phyloP scores from a whole-genome alignment of 106 monocot genomes.

The Dioscorea alata region DNA sequence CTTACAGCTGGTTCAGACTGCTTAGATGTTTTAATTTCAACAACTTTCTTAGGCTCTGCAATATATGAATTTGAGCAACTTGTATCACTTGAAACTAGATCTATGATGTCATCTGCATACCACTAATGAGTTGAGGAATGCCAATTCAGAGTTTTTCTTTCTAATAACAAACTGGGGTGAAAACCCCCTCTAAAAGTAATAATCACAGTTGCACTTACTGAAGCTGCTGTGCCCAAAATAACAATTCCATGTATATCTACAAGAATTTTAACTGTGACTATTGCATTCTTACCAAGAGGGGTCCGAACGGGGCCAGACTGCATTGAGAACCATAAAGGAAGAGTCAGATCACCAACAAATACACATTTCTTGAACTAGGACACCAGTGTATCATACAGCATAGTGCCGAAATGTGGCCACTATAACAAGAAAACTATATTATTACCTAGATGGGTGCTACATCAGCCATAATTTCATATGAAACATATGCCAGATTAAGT shows the following conservation, averaged over 20 bases:
- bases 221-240: conserved; percentile 44
- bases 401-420: neutral
- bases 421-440: neutral
- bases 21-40: conserved; percentile 17
- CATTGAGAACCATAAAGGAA: conserved; percentile 4
- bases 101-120: conserved; percentile 48
- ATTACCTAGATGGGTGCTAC: neutral
- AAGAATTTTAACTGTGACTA: conserved; percentile 61
- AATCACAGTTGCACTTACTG: conserved; percentile 25
- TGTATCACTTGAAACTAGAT: conserved; percentile 6
- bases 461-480: too few species aligned
- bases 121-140: conserved; percentile 39
- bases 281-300: conserved; percentile 30
- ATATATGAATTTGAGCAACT: conserved; percentile 15
- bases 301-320: conserved; percentile 61
- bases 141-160: conserved; percentile 8
- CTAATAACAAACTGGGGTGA: neutral
- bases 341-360: neutral
- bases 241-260: conserved; percentile 70
- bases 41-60: conserved; percentile 16
- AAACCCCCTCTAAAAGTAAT: neutral
- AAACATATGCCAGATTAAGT: neutral
- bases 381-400: neutral
- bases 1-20: conserved; percentile 18
- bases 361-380: neutral